These are phyloP conservation scores for Penicillium sclerotigenum DNA, from an alignment of 2,329 filamentous ascomycete species.

Conservation along the genomic window DNA sequence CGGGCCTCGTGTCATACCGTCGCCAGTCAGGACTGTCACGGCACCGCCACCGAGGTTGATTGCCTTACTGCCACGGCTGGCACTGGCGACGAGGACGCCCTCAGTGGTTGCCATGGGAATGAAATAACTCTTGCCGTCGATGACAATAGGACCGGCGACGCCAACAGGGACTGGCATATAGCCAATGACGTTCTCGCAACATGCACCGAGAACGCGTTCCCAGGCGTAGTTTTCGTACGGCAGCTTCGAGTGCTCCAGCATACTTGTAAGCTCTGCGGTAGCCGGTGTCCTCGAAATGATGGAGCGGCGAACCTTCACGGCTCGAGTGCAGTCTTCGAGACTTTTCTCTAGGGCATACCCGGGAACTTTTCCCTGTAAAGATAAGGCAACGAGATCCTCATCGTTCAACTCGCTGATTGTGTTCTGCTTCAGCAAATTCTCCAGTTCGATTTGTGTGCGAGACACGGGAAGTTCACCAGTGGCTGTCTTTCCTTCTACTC, in stretches of 20 bases:
- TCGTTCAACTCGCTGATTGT: background rate
- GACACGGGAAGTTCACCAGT: too few relatives aligned
- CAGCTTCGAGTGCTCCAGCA: background rate
- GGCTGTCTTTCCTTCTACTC: too few relatives aligned
- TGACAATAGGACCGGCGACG: rapidly evolving
- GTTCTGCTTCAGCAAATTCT: background rate
- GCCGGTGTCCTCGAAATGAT: background rate
- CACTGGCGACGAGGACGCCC: too few relatives aligned
- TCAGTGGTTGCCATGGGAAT: too few relatives aligned
- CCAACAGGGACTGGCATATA: background rate
- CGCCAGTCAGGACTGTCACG: background rate
- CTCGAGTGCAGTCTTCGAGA: background rate
- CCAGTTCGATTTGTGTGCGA: background rate
- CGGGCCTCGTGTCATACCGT: background rate
- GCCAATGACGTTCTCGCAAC: background rate
- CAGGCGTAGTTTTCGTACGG: background rate
- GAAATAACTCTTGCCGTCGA: background rate
- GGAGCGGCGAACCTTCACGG: background rate
- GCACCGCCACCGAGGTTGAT: too few relatives aligned
- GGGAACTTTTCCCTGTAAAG: background rate
- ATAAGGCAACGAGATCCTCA: background rate
- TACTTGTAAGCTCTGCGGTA: background rate
- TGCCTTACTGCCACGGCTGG: too few relatives aligned
- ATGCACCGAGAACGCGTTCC: background rate
- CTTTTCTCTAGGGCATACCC: background rate